These are phyloP conservation scores for Beta lomatogona DNA, from an alignment of 179 eudicot species.

Conservation along the genomic window DNA sequence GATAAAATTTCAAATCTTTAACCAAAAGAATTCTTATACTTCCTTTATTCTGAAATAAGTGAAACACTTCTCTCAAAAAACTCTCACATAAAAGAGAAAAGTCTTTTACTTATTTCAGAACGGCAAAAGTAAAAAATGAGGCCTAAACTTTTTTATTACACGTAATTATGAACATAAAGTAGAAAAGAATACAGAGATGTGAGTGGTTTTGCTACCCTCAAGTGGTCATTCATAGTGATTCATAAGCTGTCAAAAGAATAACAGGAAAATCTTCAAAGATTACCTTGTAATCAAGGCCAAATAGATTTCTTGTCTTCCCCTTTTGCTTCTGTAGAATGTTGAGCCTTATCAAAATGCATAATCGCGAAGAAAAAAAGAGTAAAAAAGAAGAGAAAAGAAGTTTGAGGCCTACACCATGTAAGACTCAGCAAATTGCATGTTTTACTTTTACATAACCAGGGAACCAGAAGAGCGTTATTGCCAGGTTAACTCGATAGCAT, in stretches of 20 bases:
- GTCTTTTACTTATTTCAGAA: too few relatives aligned
- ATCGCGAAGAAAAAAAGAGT: not conserved
- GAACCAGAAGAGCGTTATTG: slow-evolving; percentile 19
- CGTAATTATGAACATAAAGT: not conserved
- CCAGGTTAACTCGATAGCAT: not conserved
- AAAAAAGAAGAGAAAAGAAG: too few relatives aligned
- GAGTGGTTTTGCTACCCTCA: not conserved
- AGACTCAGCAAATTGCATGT: slow-evolving; percentile 18
- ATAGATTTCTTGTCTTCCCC: slow-evolving; percentile 25
- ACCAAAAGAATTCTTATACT: too few relatives aligned
- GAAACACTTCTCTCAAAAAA: not conserved
- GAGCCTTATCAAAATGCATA: slow-evolving; percentile 23
- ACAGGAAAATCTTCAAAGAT: slow-evolving; percentile 27
- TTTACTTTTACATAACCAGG: slow-evolving; percentile 19
- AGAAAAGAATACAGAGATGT: too few relatives aligned
- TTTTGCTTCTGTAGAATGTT: slow-evolving; percentile 9
- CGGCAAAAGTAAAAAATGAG: too few relatives aligned
- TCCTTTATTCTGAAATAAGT: too few relatives aligned
- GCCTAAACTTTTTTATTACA: not conserved
- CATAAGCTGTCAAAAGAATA: slow-evolving; percentile 19
- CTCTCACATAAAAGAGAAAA: not conserved
- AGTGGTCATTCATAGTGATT: slow-evolving; percentile 7
- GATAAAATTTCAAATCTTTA: too few relatives aligned
- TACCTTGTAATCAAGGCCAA: slow-evolving; percentile 19
- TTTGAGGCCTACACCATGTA: slow-evolving; percentile 17